phyloP scores from a whole-genome alignment of 306 rosid genomes.

The Citrullus colocynthis region DNA sequence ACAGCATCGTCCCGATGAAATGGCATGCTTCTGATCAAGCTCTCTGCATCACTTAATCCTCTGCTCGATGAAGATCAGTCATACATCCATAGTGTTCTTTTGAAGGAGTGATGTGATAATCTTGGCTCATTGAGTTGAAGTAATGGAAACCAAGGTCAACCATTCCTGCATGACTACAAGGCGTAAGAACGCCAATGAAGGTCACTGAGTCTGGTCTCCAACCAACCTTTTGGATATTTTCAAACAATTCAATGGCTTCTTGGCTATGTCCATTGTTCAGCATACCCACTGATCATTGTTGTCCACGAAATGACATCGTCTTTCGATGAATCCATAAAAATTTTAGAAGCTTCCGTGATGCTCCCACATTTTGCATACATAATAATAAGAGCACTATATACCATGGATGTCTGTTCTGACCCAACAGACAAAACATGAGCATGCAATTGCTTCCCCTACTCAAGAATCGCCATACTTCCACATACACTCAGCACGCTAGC shows the following conservation, averaged over 20 bases:
- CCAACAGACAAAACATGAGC: conserved; percentile 48
- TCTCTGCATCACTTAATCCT: conserved; percentile 54
- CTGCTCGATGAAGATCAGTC: conserved; percentile 80
- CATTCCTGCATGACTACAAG: conserved; percentile 76
- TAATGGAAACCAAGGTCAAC: conserved; percentile 60
- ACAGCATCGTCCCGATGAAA: conserved; percentile 52
- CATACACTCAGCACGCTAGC: conserved; percentile 63
- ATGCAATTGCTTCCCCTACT: conserved; percentile 71
- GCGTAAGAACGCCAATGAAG: conserved; percentile 56
- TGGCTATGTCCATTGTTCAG: conserved; percentile 33
- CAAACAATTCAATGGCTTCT: conserved; percentile 61
- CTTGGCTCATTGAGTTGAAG: conserved; percentile 33
- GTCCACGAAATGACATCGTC: neutral
- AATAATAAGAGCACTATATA: conserved; percentile 56
- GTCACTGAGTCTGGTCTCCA: conserved; percentile 54
- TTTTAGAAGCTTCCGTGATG: conserved; percentile 45
- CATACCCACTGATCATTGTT: neutral
- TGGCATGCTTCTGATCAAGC: conserved; percentile 47
- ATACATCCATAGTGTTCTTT: conserved; percentile 18
- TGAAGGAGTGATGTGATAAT: conserved; percentile 41
- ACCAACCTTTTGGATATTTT: conserved; percentile 36
- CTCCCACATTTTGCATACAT: conserved; percentile 72
- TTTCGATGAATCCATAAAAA: conserved; percentile 53
- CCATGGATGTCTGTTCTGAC: conserved; percentile 36
- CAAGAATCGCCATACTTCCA: conserved; percentile 69